Percentiles rank a stretch among this genome's conserved stretches.
Conservation (phyloP, 352 stramenopile species). For the Phytophthora tubulina region DNA sequence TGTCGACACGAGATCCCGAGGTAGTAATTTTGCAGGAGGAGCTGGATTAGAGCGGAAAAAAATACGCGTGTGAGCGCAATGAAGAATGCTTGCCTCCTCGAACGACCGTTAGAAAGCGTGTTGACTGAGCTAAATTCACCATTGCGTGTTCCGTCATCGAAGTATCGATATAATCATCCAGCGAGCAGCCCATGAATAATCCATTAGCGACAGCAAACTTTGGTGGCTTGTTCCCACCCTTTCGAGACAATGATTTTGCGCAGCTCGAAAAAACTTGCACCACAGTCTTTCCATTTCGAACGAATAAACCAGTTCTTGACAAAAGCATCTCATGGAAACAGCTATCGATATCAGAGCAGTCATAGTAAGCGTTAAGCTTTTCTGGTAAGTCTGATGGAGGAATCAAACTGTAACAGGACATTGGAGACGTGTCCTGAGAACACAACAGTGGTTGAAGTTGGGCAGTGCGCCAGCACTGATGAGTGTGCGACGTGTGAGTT, state of each 20-base stretch:
- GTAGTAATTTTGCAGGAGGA: conserved; percentile 4
- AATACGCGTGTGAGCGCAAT: conserved; percentile 2
- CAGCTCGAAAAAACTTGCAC: background rate
- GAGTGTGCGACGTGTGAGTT: no score
- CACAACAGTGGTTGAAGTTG: no score
- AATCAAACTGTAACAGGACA: no score
- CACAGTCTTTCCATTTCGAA: background rate
- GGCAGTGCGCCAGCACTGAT: no score
- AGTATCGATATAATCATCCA: background rate
- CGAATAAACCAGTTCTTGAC: background rate
- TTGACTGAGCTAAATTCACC: conserved; percentile 13
- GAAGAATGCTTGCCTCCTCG: conserved; percentile 4
- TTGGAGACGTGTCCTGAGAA: no score
- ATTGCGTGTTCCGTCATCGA: conserved; percentile 8
- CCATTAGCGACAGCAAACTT: conserved; percentile 17
- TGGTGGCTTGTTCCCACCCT: background rate
- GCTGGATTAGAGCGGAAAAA: conserved; percentile 9
- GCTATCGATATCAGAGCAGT: background rate
- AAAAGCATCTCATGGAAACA: background rate
- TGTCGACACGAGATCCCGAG: background rate
- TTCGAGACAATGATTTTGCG: background rate
- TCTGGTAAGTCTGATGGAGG: background rate
- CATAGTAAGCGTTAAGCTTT: background rate
- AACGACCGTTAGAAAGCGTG: conserved; percentile 3
- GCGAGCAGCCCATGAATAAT: background rate